phyloP scores from a whole-genome alignment of 192 early-diverging fungal genomes.

The Coemansia sp. region DNA sequence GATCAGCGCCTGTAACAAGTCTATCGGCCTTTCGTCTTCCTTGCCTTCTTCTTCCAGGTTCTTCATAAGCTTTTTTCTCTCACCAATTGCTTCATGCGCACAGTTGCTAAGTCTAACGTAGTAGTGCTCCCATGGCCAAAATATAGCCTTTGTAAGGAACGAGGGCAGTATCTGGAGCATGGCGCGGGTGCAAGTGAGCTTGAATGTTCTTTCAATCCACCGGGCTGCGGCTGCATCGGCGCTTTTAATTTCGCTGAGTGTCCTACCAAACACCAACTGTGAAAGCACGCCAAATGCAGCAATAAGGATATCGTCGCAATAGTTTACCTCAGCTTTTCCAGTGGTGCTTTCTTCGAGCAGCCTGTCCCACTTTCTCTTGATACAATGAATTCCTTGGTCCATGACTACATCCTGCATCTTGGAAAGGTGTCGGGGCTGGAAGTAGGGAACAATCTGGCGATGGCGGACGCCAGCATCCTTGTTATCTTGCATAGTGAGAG shows the following conservation, averaged over 20 bases:
- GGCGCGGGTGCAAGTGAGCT: slow-evolving; percentile 16
- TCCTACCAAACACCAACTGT: slow-evolving; percentile 19
- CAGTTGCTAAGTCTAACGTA: slow-evolving; percentile 19
- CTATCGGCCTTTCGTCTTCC: slow-evolving; percentile 8
- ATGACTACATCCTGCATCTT: slow-evolving; percentile 36
- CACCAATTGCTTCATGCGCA: slow-evolving; percentile 18
- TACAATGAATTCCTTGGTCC: slow-evolving; percentile 21
- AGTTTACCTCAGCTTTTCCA: slow-evolving; percentile 29
- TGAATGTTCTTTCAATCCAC: slow-evolving; percentile 26
- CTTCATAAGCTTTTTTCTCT: slow-evolving; percentile 9
- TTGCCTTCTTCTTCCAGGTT: background rate
- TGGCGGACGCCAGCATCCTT: slow-evolving; percentile 24
- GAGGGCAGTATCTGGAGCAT: slow-evolving; percentile 25
- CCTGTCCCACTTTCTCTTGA: slow-evolving; percentile 29
- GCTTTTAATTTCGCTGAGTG: slow-evolving; percentile 18
- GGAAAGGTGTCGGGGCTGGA: slow-evolving; percentile 16
- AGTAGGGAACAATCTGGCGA: slow-evolving; percentile 28
- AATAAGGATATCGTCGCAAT: slow-evolving; percentile 23
- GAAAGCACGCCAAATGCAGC: slow-evolving; percentile 25
- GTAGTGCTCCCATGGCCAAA: slow-evolving; percentile 29
- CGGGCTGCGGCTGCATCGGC: slow-evolving; percentile 11
- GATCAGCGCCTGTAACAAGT: slow-evolving; percentile 36
- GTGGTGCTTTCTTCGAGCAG: slow-evolving; percentile 11
- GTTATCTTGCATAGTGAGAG: slow-evolving; percentile 19
- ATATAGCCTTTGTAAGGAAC: background rate